Conservation (phyloP, 176 grass and related monocot species). For the Zea luxurians region DNA sequence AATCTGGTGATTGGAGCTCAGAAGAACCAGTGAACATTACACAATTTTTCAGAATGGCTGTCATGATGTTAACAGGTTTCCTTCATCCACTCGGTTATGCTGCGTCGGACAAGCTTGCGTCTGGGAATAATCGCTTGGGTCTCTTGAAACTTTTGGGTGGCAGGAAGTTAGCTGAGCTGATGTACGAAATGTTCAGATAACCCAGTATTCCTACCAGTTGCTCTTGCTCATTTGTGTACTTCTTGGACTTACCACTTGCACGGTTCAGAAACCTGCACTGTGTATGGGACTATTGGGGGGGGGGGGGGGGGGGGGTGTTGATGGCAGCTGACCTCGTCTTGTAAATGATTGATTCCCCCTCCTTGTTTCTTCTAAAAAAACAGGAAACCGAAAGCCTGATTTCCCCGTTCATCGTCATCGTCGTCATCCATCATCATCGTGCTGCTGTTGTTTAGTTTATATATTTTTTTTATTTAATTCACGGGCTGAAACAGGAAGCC, state of each 20-base stretch:
- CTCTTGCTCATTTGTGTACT: neutral
- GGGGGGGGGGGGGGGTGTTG: slow-evolving; percentile 1
- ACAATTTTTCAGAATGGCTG: neutral
- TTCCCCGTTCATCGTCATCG: too few species aligned
- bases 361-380: too few species aligned
- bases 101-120: neutral
- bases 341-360: too few species aligned
- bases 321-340: too few species aligned
- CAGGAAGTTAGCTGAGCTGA: neutral
- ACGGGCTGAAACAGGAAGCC: too few species aligned
- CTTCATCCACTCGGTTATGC: neutral
- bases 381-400: too few species aligned
- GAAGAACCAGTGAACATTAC: neutral
- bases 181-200: neutral
- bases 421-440: too few species aligned
- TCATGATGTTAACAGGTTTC: neutral
- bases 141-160: slow-evolving; percentile 2
- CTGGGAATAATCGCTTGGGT: neutral
- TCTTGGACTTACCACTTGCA: neutral
- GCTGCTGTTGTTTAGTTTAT: too few species aligned
- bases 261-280: slow-evolving; percentile 1
- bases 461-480: too few species aligned
- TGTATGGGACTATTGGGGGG: neutral
- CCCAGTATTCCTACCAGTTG: too few species aligned
- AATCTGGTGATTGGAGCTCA: slow-evolving; percentile 3